Percentiles rank a stretch among this genome's conserved stretches.
Evolutionary conservation across 2,329 filamentous ascomycete genomes (phyloP).

Genomic region (Neonectria punicea): DNA sequence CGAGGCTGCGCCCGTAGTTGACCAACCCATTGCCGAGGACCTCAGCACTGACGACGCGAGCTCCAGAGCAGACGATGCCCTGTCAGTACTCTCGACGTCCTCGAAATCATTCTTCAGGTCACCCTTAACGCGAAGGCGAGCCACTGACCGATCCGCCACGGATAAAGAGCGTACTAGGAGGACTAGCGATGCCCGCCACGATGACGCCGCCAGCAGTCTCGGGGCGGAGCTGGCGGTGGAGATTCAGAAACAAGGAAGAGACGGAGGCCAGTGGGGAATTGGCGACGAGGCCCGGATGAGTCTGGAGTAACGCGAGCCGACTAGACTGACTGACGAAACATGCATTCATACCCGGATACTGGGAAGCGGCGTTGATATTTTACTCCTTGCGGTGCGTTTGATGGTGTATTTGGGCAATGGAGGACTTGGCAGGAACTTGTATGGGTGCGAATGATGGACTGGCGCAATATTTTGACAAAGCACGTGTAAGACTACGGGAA

Average conservation of each 20-base stretch:
- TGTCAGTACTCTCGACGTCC: constrained; percentile 60
- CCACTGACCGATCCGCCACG: constrained; percentile 49
- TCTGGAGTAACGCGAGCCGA: constrained; percentile 62
- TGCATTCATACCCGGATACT: constrained; percentile 8
- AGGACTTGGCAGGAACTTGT: not conserved
- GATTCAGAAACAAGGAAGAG: constrained; percentile 63
- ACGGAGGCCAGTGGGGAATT: constrained; percentile 76
- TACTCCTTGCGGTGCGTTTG: constrained; percentile 11
- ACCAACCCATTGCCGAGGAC: constrained; percentile 42
- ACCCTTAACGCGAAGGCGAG: constrained; percentile 53
- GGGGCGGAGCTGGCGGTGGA: constrained; percentile 60
- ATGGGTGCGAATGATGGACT: not conserved
- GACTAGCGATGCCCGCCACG: constrained; percentile 55
- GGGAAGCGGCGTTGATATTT: constrained; percentile 52
- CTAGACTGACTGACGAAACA: constrained; percentile 5
- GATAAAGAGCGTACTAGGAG: constrained; percentile 52
- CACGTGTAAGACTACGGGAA: constrained; percentile 15
- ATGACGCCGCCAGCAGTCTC: constrained; percentile 55
- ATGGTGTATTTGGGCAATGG: constrained; percentile 3
- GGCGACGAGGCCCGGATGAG: constrained; percentile 88
- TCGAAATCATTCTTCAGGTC: constrained; percentile 58
- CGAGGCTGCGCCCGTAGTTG: constrained; percentile 35
- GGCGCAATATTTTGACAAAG: not conserved
- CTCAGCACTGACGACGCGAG: constrained; percentile 39
- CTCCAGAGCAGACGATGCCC: constrained; percentile 53